Conservation (phyloP, 139 green algal species). For the Deuterostichococcus epilithicus region DNA sequence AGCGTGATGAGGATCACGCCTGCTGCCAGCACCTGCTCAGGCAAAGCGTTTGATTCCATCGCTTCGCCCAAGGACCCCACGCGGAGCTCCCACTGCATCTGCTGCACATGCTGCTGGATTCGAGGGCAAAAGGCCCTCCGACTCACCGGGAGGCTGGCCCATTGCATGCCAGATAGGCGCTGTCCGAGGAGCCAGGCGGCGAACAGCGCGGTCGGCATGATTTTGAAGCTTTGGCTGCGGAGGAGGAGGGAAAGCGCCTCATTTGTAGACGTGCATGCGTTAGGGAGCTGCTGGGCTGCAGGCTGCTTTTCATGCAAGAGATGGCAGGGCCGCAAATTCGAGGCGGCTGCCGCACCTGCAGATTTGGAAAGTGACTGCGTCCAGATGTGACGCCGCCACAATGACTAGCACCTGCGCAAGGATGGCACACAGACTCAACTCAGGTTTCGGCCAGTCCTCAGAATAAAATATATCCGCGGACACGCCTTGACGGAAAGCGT, state of each 20-base stretch:
- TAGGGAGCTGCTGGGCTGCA: no score
- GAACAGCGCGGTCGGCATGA: constrained; percentile 57
- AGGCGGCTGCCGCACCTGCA: no score
- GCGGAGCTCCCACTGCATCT: no score
- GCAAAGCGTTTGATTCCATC: not conserved
- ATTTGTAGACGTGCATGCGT: no score
- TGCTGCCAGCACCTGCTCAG: constrained; percentile 8
- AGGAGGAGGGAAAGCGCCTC: no score
- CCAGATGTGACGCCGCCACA: constrained; percentile 45
- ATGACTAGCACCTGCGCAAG: constrained; percentile 48
- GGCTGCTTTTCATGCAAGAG: no score
- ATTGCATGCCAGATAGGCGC: constrained; percentile 44
- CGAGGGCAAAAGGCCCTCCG: no score
- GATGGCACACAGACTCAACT: not conserved
- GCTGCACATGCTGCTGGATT: no score
- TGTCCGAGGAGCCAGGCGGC: constrained; percentile 53
- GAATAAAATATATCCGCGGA: no score
- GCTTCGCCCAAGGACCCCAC: not conserved
- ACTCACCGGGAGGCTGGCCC: constrained; percentile 50
- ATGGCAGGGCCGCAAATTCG: no score
- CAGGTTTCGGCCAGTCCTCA: no score
- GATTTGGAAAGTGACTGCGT: constrained; percentile 62
- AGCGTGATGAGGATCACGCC: constrained; percentile 53
- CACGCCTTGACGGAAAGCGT: no score
- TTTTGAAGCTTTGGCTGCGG: constrained; percentile 57